These are phyloP conservation scores for Mariannaea sp. DNA, from an alignment of 2,329 filamentous ascomycete species.

Conservation along the genomic window DNA sequence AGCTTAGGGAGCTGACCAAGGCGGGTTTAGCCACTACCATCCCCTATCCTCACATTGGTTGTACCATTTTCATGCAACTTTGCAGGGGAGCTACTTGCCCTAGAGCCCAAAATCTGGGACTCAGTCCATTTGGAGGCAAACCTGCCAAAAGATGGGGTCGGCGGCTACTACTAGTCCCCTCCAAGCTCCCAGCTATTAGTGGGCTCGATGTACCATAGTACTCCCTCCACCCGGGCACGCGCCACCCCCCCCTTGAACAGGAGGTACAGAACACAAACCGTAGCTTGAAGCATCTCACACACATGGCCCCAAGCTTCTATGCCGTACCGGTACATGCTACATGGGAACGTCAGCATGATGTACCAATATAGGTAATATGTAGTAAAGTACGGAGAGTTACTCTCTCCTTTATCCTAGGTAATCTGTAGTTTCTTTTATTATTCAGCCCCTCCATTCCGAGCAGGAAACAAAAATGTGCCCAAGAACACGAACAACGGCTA, in stretches of 20 bases:
- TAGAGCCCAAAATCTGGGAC: not conserved
- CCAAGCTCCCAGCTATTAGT: conserved; percentile 28
- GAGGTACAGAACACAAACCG: too few relatives aligned
- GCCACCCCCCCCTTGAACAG: conserved; percentile 16
- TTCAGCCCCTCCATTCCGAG: too few relatives aligned
- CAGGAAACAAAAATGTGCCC: too few relatives aligned
- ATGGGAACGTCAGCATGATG: too few relatives aligned
- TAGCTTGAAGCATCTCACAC: too few relatives aligned
- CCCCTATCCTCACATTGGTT: not conserved
- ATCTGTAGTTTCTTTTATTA: too few relatives aligned
- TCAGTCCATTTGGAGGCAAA: conserved; percentile 20
- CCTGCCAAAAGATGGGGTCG: conserved; percentile 37
- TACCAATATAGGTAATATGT: too few relatives aligned
- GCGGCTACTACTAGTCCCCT: conserved; percentile 20
- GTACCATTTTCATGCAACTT: not conserved
- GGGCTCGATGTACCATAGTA: too few relatives aligned
- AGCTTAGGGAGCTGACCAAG: conserved; percentile 2
- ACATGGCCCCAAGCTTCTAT: conserved; percentile 6
- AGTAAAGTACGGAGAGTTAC: too few relatives aligned
- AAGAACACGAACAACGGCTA: too few relatives aligned
- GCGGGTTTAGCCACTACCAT: conserved; percentile 2
- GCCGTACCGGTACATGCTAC: too few relatives aligned
- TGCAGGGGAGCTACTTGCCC: conserved; percentile 7
- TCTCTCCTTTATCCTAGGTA: too few relatives aligned
- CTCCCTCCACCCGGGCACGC: conserved; percentile 24